phyloP scores from a whole-genome alignment of 352 stramenopile species.

The Phytophthora kernoviae region DNA sequence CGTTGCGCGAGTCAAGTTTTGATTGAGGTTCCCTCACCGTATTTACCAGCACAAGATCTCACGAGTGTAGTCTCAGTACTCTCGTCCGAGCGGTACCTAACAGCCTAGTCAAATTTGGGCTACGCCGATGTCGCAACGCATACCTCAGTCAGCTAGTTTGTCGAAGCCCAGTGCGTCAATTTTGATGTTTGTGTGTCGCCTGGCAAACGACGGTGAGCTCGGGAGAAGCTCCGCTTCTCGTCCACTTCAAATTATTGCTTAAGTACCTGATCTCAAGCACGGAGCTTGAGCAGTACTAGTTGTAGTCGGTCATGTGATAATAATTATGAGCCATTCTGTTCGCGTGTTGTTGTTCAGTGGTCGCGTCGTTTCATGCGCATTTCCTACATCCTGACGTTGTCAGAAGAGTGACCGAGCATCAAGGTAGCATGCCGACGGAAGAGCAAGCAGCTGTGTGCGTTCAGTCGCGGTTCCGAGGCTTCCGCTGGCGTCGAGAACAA shows the following conservation, averaged over 20 bases:
- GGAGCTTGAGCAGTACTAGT: slow-evolving; percentile 24
- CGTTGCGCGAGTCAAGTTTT: slow-evolving; percentile 39
- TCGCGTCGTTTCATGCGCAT: slow-evolving; percentile 24
- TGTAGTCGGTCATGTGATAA: slow-evolving; percentile 31
- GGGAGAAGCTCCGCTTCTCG: slow-evolving; percentile 14
- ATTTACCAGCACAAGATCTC: slow-evolving; percentile 31
- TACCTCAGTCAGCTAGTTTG: slow-evolving; percentile 16
- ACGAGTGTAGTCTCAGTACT: slow-evolving; percentile 13
- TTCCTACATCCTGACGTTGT: slow-evolving; percentile 6
- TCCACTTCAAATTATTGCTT: slow-evolving; percentile 22
- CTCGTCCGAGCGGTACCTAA: slow-evolving; percentile 20
- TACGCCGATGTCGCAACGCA: slow-evolving; percentile 18
- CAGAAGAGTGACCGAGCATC: too few species aligned
- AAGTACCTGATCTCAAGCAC: slow-evolving; percentile 7
- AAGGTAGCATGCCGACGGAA: slow-evolving; percentile 9
- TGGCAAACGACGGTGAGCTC: slow-evolving; percentile 24
- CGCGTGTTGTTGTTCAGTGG: slow-evolving; percentile 8
- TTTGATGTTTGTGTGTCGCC: slow-evolving; percentile 39
- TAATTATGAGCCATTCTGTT: slow-evolving; percentile 3
- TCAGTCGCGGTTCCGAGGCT: slow-evolving; percentile 57
- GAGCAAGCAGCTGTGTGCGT: slow-evolving; percentile 57
- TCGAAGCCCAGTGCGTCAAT: slow-evolving; percentile 26
- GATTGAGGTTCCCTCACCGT: slow-evolving; percentile 29
- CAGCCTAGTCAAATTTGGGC: slow-evolving; percentile 3
- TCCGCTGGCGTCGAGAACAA: slow-evolving; percentile 35